These are phyloP conservation scores for Zygoascus flipseniorum DNA, from an alignment of 805 yeast species.

Conservation along the genomic window DNA sequence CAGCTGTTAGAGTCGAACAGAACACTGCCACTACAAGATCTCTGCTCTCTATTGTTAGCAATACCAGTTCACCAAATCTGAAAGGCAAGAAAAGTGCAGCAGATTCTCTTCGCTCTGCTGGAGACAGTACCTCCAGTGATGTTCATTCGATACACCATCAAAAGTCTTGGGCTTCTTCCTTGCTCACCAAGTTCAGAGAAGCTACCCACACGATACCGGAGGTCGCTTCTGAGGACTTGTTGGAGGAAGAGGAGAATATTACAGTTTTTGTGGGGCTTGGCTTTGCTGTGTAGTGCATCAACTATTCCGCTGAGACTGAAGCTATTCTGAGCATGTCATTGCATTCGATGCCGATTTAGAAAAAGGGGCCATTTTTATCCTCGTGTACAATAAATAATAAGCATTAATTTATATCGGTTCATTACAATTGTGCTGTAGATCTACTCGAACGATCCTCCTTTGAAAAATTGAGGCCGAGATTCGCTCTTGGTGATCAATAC, in stretches of 20 bases:
- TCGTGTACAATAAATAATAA: neutral
- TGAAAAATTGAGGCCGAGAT: neutral
- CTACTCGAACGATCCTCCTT: neutral
- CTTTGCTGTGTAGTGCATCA: neutral
- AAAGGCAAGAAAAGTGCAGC: neutral
- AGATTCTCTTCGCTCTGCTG: neutral
- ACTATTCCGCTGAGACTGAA: no score
- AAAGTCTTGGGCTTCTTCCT: constrained; percentile 6
- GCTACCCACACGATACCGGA: neutral
- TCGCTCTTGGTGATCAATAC: neutral
- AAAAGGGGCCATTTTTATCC: neutral
- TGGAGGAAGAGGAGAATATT: neutral
- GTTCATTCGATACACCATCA: neutral
- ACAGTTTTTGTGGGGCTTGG: neutral
- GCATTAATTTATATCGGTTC: neutral
- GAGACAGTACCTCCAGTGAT: neutral
- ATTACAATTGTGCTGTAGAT: neutral
- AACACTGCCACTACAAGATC: neutral
- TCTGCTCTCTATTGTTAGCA: neutral
- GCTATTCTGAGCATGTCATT: no score
- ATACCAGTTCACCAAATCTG: neutral
- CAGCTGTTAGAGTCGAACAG: neutral
- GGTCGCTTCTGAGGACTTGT: neutral
- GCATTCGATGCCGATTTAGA: neutral
- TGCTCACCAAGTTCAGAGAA: neutral